Base-by-base conservation (phyloP, 129 eudicot species). In the Chrysanthemum lavandulifolium region DNA sequence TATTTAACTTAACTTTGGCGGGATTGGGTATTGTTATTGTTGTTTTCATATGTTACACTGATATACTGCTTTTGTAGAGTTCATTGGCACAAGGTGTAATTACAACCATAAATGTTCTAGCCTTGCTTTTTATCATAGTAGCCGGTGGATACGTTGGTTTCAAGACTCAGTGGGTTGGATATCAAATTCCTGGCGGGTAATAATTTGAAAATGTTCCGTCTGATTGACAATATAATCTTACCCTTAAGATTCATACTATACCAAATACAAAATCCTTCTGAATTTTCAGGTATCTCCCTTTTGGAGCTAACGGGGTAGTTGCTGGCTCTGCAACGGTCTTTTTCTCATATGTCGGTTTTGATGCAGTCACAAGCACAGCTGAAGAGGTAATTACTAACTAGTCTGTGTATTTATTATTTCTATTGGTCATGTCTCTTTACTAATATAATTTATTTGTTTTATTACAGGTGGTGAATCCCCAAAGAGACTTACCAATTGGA, bases 351-450 rank as follows among this genome's bases (percentile, higher is more conserved):
- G 85, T 87, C 10, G 92, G 92, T 47, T 87, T 87, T 79, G 92
- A 87, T 84, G 85, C 92, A 27, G 92, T 87, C 18, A 85, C 92
- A 77, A 87, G 92, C 81, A 84, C 88, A 63, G 92, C 88, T 0
- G 92, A 87, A 78, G 92, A 87, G 92, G 92, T 87, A 74, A 36
- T 1, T 4, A 27, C 29, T 27, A 27, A 33, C 54, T 29, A 65
- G 61, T 69, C 48, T 29, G 55, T 36, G 60, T 51, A 13, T 53
- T 48, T 60, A 8, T 19, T 52, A 11, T 74, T 43, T 45, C 13
- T 25, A 49, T 56, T 40, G 5, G 21, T 3, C 9, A 54, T 21
- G 6, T n/a, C 27, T 4, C 2, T 6, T 25, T 74, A 59, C 3
- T 43, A 9, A 74, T 63, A n/a, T 12, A 27, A 11, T 21, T 10